Evolutionary conservation across 441 rosid species (phyloP).

Genomic region (Erodium trifolium): DNA sequence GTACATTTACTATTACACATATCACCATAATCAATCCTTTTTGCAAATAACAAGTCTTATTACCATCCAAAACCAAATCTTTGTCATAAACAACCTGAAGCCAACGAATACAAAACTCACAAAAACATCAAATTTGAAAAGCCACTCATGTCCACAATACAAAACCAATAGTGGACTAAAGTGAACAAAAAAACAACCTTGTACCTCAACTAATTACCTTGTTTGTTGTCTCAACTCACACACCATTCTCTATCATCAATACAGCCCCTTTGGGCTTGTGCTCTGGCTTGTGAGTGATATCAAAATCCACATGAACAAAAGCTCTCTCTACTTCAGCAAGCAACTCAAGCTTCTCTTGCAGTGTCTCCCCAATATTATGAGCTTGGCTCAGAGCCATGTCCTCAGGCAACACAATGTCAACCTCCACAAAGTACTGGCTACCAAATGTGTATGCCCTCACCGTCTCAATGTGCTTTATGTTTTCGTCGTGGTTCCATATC

Average conservation of each 20-base stretch:
- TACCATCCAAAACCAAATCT: too few species aligned
- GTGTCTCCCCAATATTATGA: conserved; percentile 64
- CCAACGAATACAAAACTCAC: too few species aligned
- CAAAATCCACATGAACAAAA: conserved; percentile 56
- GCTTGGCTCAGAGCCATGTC: conserved; percentile 50
- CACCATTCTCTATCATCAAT: not conserved
- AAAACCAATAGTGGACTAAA: too few species aligned
- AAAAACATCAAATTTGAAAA: too few species aligned
- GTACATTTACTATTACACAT: too few species aligned
- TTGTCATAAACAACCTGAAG: too few species aligned
- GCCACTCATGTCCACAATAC: too few species aligned
- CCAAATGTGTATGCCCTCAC: conserved; percentile 68
- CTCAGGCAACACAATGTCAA: conserved; percentile 47
- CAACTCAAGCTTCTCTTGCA: conserved; percentile 61
- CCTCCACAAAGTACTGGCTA: conserved; percentile 57
- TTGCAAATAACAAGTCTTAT: too few species aligned
- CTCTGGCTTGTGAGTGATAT: conserved; percentile 39
- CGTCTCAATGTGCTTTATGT: conserved; percentile 58
- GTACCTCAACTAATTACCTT: too few species aligned
- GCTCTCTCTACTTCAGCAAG: conserved; percentile 71
- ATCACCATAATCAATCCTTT: too few species aligned
- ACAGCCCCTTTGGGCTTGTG: conserved; percentile 27
- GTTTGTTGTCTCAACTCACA: not conserved
- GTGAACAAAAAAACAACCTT: too few species aligned
- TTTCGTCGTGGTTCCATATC: conserved; percentile 66